Conservation (phyloP, 306 rosid species). For the Pterocarpus santalinus region DNA sequence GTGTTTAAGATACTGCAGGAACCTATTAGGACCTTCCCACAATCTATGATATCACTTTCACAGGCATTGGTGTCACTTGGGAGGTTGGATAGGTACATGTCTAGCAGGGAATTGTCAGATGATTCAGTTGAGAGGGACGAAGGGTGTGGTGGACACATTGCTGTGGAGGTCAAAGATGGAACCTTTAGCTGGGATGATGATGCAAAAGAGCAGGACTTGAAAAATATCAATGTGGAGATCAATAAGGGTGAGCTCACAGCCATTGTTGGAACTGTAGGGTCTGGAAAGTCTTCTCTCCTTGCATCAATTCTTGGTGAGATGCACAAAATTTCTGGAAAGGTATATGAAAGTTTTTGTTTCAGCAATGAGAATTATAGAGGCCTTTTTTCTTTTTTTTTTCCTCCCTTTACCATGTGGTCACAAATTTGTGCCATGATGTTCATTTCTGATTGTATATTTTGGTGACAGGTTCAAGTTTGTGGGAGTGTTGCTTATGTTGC, state of each 20-base stretch:
- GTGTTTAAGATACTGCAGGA: conserved; percentile 88
- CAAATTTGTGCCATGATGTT: conserved; percentile 12
- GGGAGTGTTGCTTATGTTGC: conserved; percentile 93
- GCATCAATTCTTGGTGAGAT: conserved; percentile 95
- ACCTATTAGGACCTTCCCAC: conserved; percentile 94
- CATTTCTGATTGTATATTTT: conserved; percentile 9
- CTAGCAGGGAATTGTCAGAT: conserved; percentile 68
- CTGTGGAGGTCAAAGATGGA: conserved; percentile 78
- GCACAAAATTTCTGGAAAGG: conserved; percentile 87
- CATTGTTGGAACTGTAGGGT: conserved; percentile 92
- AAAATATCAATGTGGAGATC: conserved; percentile 67
- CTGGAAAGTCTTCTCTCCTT: conserved; percentile 93
- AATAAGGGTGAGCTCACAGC: conserved; percentile 82
- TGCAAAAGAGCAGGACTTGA: conserved; percentile 60
- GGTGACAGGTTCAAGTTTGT: conserved; percentile 78
- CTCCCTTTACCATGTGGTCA: background rate
- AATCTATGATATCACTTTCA: conserved; percentile 86
- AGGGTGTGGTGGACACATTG: conserved; percentile 57
- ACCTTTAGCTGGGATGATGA: conserved; percentile 92
- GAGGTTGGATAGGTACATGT: conserved; percentile 84
- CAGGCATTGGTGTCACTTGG: conserved; percentile 92
- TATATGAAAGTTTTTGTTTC: conserved; percentile 43
- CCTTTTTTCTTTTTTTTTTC: no score
- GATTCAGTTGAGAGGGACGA: conserved; percentile 71
- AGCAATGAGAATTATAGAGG: background rate